phyloP scores from a whole-genome alignment of 1,284 basidiomycete species.

The Ustilago shanxiensis region DNA sequence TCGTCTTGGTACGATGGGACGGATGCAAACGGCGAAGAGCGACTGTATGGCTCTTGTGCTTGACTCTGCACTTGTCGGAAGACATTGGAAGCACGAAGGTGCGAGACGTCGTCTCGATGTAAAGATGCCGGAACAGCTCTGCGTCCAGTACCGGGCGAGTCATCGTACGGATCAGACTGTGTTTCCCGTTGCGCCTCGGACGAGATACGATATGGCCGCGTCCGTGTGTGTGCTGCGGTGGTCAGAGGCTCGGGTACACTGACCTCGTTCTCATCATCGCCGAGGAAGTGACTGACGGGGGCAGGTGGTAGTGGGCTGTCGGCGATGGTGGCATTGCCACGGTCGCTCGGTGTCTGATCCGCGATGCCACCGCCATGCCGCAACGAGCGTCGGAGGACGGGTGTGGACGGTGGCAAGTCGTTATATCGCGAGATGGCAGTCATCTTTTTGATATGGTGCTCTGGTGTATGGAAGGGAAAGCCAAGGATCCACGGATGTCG shows the following conservation, averaged over 20 bases:
- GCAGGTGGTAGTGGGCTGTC: conserved; percentile 51
- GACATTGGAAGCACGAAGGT: conserved; percentile 35
- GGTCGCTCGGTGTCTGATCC: conserved; percentile 44
- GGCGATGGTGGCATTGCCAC: conserved; percentile 43
- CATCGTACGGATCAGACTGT: conserved; percentile 41
- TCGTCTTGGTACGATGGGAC: conserved; percentile 23
- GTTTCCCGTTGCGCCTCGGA: conserved; percentile 29
- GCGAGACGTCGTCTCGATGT: conserved; percentile 36
- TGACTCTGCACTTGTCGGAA: conserved; percentile 34
- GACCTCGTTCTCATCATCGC: conserved; percentile 38
- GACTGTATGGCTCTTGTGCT: conserved; percentile 14
- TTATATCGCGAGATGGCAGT: conserved; percentile 37
- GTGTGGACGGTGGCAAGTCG: conserved; percentile 41
- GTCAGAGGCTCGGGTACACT: conserved; percentile 10
- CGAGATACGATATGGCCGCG: conserved; percentile 29
- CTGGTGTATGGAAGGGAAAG: background rate
- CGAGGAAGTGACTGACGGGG: conserved; percentile 53
- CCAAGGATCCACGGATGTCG: background rate
- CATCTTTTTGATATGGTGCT: conserved; percentile 20
- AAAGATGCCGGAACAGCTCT: conserved; percentile 31
- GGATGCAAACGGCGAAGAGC: conserved; percentile 42
- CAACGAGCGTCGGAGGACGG: conserved; percentile 36
- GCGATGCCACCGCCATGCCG: conserved; percentile 24
- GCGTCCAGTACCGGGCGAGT: conserved; percentile 48
- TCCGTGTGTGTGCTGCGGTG: conserved; percentile 6